These are phyloP conservation scores for Baorangia bicolor DNA, from an alignment of 768 basidiomycete species.

Conservation along the genomic window DNA sequence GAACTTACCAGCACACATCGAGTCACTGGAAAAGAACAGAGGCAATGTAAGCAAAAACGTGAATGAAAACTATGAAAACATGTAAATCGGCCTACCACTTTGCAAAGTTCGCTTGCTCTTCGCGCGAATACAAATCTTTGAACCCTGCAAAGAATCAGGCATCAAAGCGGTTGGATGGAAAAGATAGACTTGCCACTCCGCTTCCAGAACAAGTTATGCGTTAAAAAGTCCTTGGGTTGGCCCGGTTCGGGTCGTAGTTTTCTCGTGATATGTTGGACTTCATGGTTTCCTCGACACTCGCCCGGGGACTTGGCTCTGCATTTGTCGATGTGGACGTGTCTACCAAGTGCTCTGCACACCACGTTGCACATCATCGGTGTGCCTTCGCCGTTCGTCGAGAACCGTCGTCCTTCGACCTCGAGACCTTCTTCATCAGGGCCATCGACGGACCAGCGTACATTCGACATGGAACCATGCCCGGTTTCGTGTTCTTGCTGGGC, in stretches of 20 bases:
- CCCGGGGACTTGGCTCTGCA: constrained; percentile 41
- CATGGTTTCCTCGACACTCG: constrained; percentile 39
- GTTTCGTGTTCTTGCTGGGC: constrained; percentile 59
- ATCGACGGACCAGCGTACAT: constrained; percentile 53
- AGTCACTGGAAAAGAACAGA: constrained; percentile 36
- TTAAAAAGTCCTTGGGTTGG: constrained; percentile 52
- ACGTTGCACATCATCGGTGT: constrained; percentile 63
- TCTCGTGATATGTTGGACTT: constrained; percentile 44
- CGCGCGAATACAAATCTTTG: constrained; percentile 60
- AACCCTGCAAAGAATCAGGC: constrained; percentile 41
- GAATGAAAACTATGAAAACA: too few relatives aligned
- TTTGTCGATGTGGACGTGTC: constrained; percentile 56
- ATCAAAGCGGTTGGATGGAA: background rate
- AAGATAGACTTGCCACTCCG: constrained; percentile 43
- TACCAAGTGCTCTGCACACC: constrained; percentile 48
- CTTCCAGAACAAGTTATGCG: constrained; percentile 55
- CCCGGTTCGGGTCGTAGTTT: constrained; percentile 45
- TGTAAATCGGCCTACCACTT: constrained; percentile 43
- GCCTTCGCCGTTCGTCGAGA: constrained; percentile 51
- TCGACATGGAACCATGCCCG: constrained; percentile 59
- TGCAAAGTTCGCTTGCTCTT: constrained; percentile 51
- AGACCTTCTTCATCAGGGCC: constrained; percentile 45
- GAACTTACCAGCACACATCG: constrained; percentile 51
- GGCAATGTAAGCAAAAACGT: background rate
- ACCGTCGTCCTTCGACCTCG: constrained; percentile 53